Base-by-base conservation (phyloP, 2,329 filamentous ascomycete species). In the Pseudogymnoascus sp. region DNA sequence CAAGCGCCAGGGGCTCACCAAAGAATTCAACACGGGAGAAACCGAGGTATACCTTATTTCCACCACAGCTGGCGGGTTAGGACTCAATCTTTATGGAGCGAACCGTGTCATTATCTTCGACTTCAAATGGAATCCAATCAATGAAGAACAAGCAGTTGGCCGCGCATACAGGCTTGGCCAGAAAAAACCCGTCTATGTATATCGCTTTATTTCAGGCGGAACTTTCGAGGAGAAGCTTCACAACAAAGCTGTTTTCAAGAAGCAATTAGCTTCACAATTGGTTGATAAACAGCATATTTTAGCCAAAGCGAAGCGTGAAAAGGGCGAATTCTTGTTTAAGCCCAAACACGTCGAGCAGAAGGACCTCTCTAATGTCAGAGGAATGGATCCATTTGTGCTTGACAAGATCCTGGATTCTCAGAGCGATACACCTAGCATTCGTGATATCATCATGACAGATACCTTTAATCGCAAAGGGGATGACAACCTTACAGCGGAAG, bases 71-170 rank as follows among this genome's bases (percentile, higher is more conserved):
- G 92, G 92, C 21, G 91, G 91, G 0, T 77, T 92, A 1, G 92
- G 92, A 0, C 78, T 96, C 59, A 97, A 97, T 66, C 88, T 97
- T 10, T 84, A 84, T 41, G 87, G 88, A 1, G 92, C 92, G 1
- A 96, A 92, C 71, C 84, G 92, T 17, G 90, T 96, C 1, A 82
- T 97, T 17, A 88, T 97, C 17, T 89, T 95, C 62, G 92, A 97
- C 71, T 91, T 89, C 70, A 80, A 81, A 64, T 96, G 87, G 76
- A 94, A 92, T 66, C 92, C 92, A 0, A 82, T 86, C 4, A 81
- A 87, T 71, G 92, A 96, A 73, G 87, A 92, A 69, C 92, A 97
- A 74, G 92, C 92, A 1, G 84, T 96, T 59, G 92, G 91, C 1
- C 83, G 92, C 61, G 88, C 90, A 0, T 96, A 94, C 73, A 89